Percentiles rank a stretch among this genome's conserved stretches.
phyloP scores from a whole-genome alignment of 1,139 yeast genomes.

The Nakaseomyces bracarensis region DNA sequence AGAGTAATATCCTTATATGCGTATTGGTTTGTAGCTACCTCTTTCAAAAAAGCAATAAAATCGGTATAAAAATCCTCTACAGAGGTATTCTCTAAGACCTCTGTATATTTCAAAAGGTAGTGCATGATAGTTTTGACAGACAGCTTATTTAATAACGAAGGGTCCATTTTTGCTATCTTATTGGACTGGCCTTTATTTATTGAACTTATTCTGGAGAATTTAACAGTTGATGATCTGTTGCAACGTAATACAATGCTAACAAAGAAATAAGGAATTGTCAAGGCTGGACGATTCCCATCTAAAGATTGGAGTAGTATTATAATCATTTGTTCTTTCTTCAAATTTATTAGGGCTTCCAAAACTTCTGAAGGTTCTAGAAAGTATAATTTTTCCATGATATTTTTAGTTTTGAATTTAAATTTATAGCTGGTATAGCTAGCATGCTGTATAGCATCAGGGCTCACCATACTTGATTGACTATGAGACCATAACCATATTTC shows the following conservation, averaged over 20 bases:
- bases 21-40: slow-evolving; percentile 42
- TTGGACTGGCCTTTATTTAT: slow-evolving; percentile 10
- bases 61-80: slow-evolving; percentile 67
- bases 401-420: slow-evolving; percentile 64
- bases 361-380: slow-evolving; percentile 66
- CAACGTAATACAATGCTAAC: slow-evolving; percentile 44
- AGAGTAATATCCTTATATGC: slow-evolving; percentile 46
- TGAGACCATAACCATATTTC: slow-evolving; percentile 75
- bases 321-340: slow-evolving; percentile 17
- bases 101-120: slow-evolving; percentile 43
- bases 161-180: slow-evolving; percentile 25
- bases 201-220: slow-evolving; percentile 16
- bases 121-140: slow-evolving; percentile 16
- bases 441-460: slow-evolving; percentile 46
- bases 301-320: slow-evolving; percentile 45
- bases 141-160: slow-evolving; percentile 20
- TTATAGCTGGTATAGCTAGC: slow-evolving; percentile 47
- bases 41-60: slow-evolving; percentile 51
- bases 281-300: slow-evolving; percentile 77
- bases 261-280: slow-evolving; percentile 62
- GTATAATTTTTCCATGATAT: slow-evolving; percentile 60
- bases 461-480: slow-evolving; percentile 34
- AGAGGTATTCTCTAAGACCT: slow-evolving; percentile 63
- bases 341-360: slow-evolving; percentile 51
- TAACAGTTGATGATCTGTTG: slow-evolving; percentile 29